Percentiles rank a stretch among this genome's conserved stretches.
These are phyloP conservation scores for Porodaedalea pini DNA, from an alignment of 1,284 basidiomycete genomes.

Conservation along the genomic window DNA sequence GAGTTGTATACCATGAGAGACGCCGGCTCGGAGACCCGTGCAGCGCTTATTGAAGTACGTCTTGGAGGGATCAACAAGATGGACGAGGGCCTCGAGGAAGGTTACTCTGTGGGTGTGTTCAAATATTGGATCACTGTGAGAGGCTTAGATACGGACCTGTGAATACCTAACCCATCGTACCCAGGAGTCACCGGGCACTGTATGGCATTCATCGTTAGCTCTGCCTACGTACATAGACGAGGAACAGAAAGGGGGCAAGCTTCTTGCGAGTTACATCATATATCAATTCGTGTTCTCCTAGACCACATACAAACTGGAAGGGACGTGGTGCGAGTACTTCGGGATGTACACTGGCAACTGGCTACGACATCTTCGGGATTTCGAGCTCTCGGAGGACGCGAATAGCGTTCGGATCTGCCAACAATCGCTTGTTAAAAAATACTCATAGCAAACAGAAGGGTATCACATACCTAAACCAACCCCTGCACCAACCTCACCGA, in stretches of 20 bases:
- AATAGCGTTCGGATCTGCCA: constrained; percentile 47
- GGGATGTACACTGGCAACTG: constrained; percentile 36
- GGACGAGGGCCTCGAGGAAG: constrained; percentile 46
- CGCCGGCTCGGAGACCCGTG: constrained; percentile 18
- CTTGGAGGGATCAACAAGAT: constrained; percentile 38
- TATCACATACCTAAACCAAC: constrained; percentile 48
- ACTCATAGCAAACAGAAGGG: neutral
- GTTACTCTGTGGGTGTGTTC: constrained; percentile 34
- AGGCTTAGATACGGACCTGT: constrained; percentile 34
- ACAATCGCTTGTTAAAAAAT: neutral
- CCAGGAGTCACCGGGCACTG: constrained; percentile 36
- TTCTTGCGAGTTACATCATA: constrained; percentile 38
- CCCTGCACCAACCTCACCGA: constrained; percentile 52
- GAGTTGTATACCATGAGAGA: constrained; percentile 28
- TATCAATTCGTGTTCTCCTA: constrained; percentile 40
- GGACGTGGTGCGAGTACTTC: constrained; percentile 30
- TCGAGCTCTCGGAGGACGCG: constrained; percentile 43
- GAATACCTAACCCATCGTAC: constrained; percentile 41
- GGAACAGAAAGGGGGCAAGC: too few relatives aligned
- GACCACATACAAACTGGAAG: constrained; percentile 43
- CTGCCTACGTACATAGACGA: too few relatives aligned
- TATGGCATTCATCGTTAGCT: neutral
- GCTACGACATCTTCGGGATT: constrained; percentile 37
- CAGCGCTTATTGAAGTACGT: constrained; percentile 52
- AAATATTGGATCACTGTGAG: neutral